A percentile compares a stretch with the other conserved stretches of the same genome.
Conservation (phyloP, 441 rosid genomes). For the Flueggea neowawraea region DNA sequence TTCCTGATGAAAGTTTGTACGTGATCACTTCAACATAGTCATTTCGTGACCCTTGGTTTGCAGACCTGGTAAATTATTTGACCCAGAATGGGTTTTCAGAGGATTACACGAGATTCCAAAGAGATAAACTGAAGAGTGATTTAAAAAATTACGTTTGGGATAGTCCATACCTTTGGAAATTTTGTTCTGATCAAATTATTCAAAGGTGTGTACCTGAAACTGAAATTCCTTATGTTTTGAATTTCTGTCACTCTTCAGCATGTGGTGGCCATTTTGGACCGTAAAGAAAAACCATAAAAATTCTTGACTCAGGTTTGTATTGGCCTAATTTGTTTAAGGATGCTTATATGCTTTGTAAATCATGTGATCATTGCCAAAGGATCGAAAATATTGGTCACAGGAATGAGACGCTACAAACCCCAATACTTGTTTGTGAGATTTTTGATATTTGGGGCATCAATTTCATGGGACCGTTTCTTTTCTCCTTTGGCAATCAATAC, state of each 20-base stretch:
- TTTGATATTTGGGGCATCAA: too few species aligned
- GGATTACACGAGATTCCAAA: not conserved
- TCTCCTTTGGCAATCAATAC: not conserved
- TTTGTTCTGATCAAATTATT: constrained; percentile 4
- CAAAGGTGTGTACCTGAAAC: not conserved
- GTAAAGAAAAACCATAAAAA: not conserved
- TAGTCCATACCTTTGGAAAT: too few species aligned
- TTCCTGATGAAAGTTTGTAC: too few species aligned
- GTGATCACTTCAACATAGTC: too few species aligned
- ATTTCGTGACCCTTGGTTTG: too few species aligned
- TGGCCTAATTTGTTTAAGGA: too few species aligned
- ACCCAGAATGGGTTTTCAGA: too few species aligned
- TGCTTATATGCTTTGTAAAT: not conserved
- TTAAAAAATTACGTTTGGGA: too few species aligned
- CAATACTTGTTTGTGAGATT: not conserved
- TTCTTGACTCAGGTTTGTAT: not conserved
- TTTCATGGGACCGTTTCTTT: not conserved
- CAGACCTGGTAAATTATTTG: too few species aligned
- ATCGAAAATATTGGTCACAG: not conserved
- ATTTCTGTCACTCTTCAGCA: too few species aligned
- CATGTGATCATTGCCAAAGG: not conserved
- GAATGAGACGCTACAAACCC: constrained; percentile 1
- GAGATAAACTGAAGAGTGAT: too few species aligned
- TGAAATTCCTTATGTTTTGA: not conserved
- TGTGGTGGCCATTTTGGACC: too few species aligned